These are phyloP conservation scores for Calonectria hawksworthii DNA, from an alignment of 2,329 filamentous ascomycete genomes.

Conservation along the genomic window DNA sequence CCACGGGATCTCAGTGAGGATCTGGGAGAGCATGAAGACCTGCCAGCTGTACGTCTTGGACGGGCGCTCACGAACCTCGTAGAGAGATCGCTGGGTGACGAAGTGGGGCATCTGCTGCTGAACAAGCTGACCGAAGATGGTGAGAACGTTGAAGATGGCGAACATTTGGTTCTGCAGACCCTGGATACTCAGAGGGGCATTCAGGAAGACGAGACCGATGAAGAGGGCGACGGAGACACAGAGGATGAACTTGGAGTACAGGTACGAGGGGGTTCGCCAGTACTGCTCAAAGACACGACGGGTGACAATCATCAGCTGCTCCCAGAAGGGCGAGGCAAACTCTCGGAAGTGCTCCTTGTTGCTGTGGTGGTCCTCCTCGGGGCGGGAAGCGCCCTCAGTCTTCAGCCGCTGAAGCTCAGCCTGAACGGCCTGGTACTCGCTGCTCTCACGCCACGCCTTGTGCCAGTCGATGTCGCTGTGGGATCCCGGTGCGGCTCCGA, in stretches of 20 bases:
- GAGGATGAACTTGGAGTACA: constrained; percentile 85
- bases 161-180: constrained; percentile 93
- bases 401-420: constrained; percentile 70
- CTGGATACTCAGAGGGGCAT: constrained; percentile 77
- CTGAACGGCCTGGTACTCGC: constrained; percentile 64
- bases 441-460: constrained; percentile 53
- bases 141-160: constrained; percentile 85
- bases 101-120: constrained; percentile 90
- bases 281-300: constrained; percentile 89
- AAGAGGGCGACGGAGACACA: constrained; percentile 77
- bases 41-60: constrained; percentile 89
- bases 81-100: constrained; percentile 83
- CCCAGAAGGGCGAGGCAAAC: constrained; percentile 81
- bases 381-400: constrained; percentile 59
- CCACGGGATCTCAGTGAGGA: constrained; percentile 88
- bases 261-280: constrained; percentile 91
- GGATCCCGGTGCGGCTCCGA: constrained; percentile 43
- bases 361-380: constrained; percentile 37
- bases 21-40: constrained; percentile 86
- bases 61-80: constrained; percentile 87
- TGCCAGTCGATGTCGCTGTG: constrained; percentile 42
- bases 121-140: constrained; percentile 83
- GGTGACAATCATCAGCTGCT: constrained; percentile 77
- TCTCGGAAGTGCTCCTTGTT: constrained; percentile 71
- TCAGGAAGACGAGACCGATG: constrained; percentile 86